phyloP scores from a whole-genome alignment of 352 stramenopile genomes.

The Thalassiosira sp. region DNA sequence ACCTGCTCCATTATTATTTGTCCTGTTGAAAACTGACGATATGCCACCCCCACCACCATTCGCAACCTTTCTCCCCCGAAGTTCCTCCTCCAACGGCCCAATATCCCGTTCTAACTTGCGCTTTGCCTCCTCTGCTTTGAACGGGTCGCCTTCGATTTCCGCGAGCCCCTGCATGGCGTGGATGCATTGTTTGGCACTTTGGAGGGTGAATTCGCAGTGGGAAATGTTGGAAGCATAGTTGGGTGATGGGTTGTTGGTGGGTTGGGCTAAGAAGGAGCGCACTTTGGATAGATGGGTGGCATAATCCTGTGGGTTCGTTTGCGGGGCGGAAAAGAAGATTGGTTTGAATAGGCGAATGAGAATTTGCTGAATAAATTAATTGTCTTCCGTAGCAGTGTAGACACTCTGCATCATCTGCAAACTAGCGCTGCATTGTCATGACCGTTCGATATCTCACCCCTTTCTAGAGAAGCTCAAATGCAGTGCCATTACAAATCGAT shows the following conservation, averaged over 20 bases:
- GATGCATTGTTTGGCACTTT: slow-evolving; percentile 61
- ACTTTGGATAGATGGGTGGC: slow-evolving; percentile 65
- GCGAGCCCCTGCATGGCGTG: slow-evolving; percentile 73
- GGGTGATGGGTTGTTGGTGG: slow-evolving; percentile 6
- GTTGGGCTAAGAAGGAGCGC: slow-evolving; percentile 66
- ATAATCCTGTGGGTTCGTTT: slow-evolving; percentile 59
- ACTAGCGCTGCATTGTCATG: too few relatives aligned
- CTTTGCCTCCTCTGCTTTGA: slow-evolving; percentile 65
- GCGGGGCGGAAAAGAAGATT: not conserved
- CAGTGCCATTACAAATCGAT: too few relatives aligned
- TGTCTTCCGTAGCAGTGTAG: too few relatives aligned
- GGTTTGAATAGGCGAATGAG: not conserved
- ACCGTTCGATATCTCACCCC: too few relatives aligned
- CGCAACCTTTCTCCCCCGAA: slow-evolving; percentile 40
- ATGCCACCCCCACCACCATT: slow-evolving; percentile 15
- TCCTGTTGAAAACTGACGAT: slow-evolving; percentile 9
- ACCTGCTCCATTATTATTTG: slow-evolving; percentile 3
- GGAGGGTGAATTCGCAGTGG: slow-evolving; percentile 60
- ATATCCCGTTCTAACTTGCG: slow-evolving; percentile 64
- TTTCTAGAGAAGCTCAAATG: too few relatives aligned
- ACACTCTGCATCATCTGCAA: too few relatives aligned
- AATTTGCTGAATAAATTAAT: not conserved
- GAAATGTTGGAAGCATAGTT: slow-evolving; percentile 14
- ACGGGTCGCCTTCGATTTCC: slow-evolving; percentile 70
- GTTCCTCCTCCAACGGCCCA: slow-evolving; percentile 59